phyloP scores from a whole-genome alignment of 2,329 filamentous ascomycete species.

The Diaporthe citriasiana region DNA sequence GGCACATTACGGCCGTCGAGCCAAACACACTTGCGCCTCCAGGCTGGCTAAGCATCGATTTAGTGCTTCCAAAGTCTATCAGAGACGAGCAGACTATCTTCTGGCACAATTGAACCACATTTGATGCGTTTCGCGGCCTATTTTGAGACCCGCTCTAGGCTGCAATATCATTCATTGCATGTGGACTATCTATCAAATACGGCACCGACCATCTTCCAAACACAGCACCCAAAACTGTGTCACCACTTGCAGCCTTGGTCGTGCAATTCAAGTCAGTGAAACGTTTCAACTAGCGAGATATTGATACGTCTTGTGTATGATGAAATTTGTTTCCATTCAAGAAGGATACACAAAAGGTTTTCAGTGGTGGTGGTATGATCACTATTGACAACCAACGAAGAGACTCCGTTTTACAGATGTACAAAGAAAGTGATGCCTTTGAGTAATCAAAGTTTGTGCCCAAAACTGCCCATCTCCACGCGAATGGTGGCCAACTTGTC shows the following conservation, averaged over 20 bases:
- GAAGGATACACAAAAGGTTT: not conserved
- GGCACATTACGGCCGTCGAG: not conserved
- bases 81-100: too few species aligned
- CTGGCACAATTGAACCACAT: too few species aligned
- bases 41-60: not conserved
- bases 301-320: not conserved
- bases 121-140: too few species aligned
- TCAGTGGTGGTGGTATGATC: not conserved
- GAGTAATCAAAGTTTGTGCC: not conserved
- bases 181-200: too few species aligned
- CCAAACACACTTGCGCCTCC: not conserved
- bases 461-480: not conserved
- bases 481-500: not conserved
- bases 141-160: too few species aligned
- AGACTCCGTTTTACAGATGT: not conserved
- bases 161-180: too few species aligned
- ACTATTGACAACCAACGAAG: constrained; percentile 12
- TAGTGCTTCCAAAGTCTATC: not conserved
- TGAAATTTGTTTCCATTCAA: not conserved
- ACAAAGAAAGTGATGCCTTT: constrained; percentile 3
- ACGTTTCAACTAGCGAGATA: too few species aligned
- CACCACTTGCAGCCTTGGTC: too few species aligned
- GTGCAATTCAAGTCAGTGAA: too few species aligned
- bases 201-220: too few species aligned
- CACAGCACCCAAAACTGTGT: too few species aligned